Evolutionary conservation across 2,329 filamentous ascomycete species (phyloP).

Genomic region (Cladosporium sp.): DNA sequence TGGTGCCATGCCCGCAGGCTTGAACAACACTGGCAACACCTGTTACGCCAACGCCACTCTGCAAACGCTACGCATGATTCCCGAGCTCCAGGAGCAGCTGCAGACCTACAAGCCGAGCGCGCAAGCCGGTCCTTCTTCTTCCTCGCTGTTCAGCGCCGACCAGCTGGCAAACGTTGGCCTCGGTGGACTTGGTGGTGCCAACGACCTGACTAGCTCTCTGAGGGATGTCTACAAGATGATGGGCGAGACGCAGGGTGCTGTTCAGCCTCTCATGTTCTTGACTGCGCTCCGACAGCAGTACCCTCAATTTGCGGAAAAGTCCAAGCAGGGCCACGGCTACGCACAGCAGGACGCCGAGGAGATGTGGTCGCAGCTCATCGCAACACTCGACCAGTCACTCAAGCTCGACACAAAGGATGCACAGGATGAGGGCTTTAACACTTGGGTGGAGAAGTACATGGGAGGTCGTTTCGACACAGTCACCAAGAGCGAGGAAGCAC

Average conservation of each 20-base stretch:
- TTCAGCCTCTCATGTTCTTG: slow-evolving; percentile 80
- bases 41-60: slow-evolving; percentile 98
- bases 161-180: slow-evolving; percentile 54
- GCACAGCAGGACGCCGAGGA: slow-evolving; percentile 99
- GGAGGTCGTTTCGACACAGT: slow-evolving; percentile 75
- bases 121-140: slow-evolving; percentile 24
- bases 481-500: slow-evolving; percentile 82
- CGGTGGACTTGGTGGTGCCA: slow-evolving; percentile 58
- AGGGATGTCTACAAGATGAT: slow-evolving; percentile 85
- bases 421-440: slow-evolving; percentile 62
- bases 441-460: slow-evolving; percentile 79
- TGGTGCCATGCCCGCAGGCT: slow-evolving; percentile 81
- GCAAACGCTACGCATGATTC: slow-evolving; percentile 85
- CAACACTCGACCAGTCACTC: slow-evolving; percentile 76
- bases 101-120: slow-evolving; percentile 55
- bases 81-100: slow-evolving; percentile 83
- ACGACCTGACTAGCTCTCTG: slow-evolving; percentile 75
- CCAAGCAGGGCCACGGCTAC: slow-evolving; percentile 78
- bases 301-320: slow-evolving; percentile 89
- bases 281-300: slow-evolving; percentile 75
- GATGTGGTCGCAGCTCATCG: slow-evolving; percentile 93
- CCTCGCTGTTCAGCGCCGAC: slow-evolving; percentile 36
- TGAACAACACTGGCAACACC: slow-evolving; percentile 93
- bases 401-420: slow-evolving; percentile 58
- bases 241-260: slow-evolving; percentile 84